phyloP scores from a whole-genome alignment of 2,329 filamentous ascomycete genomes.

The Fusarium veterinarium region DNA sequence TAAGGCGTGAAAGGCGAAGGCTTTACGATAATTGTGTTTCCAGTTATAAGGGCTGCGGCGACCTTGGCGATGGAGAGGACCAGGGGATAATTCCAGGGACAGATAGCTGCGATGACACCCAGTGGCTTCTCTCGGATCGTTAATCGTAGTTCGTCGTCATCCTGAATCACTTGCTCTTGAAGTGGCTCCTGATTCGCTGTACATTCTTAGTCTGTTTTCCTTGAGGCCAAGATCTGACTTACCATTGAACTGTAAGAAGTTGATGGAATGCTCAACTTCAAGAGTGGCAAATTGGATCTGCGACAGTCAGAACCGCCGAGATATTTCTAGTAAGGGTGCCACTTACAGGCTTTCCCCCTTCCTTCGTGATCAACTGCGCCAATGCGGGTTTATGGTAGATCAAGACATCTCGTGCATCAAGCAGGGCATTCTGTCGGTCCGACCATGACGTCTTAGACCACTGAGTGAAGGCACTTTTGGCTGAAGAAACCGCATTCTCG shows the following conservation, averaged over 20 bases:
- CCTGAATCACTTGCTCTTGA: neutral
- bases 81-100: constrained; percentile 68
- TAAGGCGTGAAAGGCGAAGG: constrained; percentile 69
- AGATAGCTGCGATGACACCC: constrained; percentile 58
- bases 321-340: rapidly evolving
- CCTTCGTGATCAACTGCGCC: neutral
- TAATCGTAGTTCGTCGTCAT: neutral
- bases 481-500: neutral
- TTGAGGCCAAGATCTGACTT: neutral
- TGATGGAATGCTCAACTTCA: neutral
- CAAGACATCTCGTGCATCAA: neutral
- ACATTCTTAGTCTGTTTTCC: neutral
- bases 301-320: neutral
- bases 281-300: constrained; percentile 2
- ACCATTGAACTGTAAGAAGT: constrained; percentile 6
- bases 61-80: constrained; percentile 64
- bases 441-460: constrained; percentile 6
- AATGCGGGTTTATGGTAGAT: neutral
- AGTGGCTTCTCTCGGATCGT: constrained; percentile 45
- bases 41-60: constrained; percentile 65
- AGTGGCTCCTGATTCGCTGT: neutral
- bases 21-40: constrained; percentile 66
- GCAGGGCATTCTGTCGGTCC: neutral
- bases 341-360: constrained; percentile 3
- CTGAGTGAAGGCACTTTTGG: neutral